Base-by-base conservation (phyloP, 2,329 filamentous ascomycete genomes). In the Akanthomyces muscarius region DNA sequence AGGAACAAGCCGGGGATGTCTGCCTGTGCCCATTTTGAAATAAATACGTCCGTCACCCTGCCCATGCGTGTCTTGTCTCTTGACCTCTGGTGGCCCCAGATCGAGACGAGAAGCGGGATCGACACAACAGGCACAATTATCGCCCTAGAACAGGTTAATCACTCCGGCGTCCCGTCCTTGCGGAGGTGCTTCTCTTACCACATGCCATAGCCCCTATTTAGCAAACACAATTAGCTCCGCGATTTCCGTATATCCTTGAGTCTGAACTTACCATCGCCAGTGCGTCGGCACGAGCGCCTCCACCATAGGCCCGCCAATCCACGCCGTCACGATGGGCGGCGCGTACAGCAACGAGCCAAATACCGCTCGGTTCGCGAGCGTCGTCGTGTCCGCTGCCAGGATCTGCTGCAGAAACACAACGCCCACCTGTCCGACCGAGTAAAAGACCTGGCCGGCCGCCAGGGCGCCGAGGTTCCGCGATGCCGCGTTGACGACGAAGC, bases 331-430 rank as follows among this genome's bases (percentile, higher is more conserved):
- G 18, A 88, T 75, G 67, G 86, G 88, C 0, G 86, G 85, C 18
- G 83, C 74, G 66, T 85, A 82, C 4, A 85, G 84, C 14, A 87
- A 72, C 2, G 81, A 84, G 4, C 83, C 84, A 67, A 85, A 80
- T 4, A 89, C 71, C 16, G 84, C 85, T 62, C 86, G 83, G 68
- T 87, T 86, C 21, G 83, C 72, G 51, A 88, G 72, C 66, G 83
- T 80, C 56, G 82, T 86, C 1, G 83, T 85, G 71, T 89, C 86
- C 36, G 86, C 86, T 55, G 88, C 82, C 71, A 89, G 86, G 47
- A 89, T 83, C 69, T 88, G 85, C 68, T 87, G 82, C 25, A 87
- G 72, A 54, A 88, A 84, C 63, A 84, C 80, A 7, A 87, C 74
- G 8, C 84, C 84, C 0, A 83, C 86, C 51, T 75, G 79, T 4